Evolutionary conservation across 768 basidiomycete species (phyloP).

Genomic region (Trametes punicea): DNA sequence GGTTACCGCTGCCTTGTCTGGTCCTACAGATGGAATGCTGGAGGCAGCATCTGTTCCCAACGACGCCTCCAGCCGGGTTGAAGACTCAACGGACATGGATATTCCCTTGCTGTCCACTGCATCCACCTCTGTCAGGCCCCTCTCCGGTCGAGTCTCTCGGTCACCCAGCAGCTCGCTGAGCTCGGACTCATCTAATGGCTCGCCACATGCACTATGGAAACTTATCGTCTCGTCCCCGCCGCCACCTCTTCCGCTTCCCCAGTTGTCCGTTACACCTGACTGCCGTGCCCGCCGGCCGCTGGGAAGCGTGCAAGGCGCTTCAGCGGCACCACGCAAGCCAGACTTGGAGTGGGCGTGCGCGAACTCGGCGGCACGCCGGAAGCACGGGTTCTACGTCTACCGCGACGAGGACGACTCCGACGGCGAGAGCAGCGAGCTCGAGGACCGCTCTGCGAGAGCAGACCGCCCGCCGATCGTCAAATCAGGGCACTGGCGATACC

Average conservation of each 20-base stretch:
- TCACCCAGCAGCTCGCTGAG: conserved; percentile 10
- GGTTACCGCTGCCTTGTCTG: too few species aligned
- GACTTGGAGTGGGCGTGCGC: conserved; percentile 48
- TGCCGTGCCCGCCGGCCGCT: background rate
- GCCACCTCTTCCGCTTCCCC: conserved; percentile 7
- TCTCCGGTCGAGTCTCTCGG: background rate
- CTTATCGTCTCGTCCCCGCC: conserved; percentile 29
- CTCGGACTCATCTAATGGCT: conserved; percentile 10
- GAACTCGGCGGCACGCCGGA: conserved; percentile 36
- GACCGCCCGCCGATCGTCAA: background rate
- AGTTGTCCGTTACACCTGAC: conserved; percentile 4
- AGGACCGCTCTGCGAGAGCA: background rate
- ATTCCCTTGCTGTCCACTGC: background rate
- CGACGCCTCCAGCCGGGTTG: too few species aligned
- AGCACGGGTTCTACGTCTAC: conserved; percentile 17
- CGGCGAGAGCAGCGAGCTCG: conserved; percentile 9
- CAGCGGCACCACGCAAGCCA: conserved; percentile 23
- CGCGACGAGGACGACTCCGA: conserved; percentile 22
- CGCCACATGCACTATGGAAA: conserved; percentile 30
- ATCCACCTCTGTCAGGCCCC: conserved; percentile 6
- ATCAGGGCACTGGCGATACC: background rate
- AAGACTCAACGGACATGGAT: conserved; percentile 11
- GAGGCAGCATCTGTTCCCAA: too few species aligned
- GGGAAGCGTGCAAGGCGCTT: background rate
- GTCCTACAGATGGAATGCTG: too few species aligned